Evolutionary conservation across 2,329 filamentous ascomycete species (phyloP), one percentile per base, ranked within the genome.

Genomic region (Truncatella angustata): DNA sequence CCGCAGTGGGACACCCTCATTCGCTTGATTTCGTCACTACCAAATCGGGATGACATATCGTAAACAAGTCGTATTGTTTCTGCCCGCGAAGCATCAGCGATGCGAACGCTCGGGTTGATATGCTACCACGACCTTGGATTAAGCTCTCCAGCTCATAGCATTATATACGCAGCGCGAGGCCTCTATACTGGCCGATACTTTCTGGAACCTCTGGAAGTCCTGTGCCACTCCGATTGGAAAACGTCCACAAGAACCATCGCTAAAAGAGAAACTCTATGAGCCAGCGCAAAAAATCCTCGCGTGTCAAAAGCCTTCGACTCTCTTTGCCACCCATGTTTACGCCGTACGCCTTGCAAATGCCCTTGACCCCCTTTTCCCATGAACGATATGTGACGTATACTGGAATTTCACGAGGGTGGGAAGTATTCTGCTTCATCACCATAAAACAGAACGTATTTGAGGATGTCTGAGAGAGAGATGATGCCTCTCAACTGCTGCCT

Each of bases 401-500:
- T n/a, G n/a, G n/a, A n/a, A n/a, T n/a, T n/a, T 45, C 28, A 59
- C 47, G 57, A 49, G 20, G 55, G 46, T 9, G 65, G 55, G 51
- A 63, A 61, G 47, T 63, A 62, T 11, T 78, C 76, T 32, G 85
- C 79, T 59, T 84, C 85, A 64, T 90, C 87, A 49, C 90, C 90
- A 60, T 90, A 82, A 20, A 96, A 78, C 58, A 99, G 78, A 49
- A 97, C 90, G 68, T 99, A 97, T 64, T 96, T 91, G 60, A 99
- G 81, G 59, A 99, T 97, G 72, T 99, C 94, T 54, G 93, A 97
- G 50, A 99, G 78, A 5, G 92, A 97, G 54, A 99, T 85, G 51
- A 99, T 84, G 43, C 94, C 94, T 68, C 87, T 89, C 51, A 99
- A 82, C 60, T 86, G 85, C 66, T 86, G 90, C 49, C 92, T 82